A percentile compares a stretch with the other conserved stretches of the same genome.
These are phyloP conservation scores for Lotus japonicus DNA, from an alignment of 306 rosid species.

Conservation along the genomic window DNA sequence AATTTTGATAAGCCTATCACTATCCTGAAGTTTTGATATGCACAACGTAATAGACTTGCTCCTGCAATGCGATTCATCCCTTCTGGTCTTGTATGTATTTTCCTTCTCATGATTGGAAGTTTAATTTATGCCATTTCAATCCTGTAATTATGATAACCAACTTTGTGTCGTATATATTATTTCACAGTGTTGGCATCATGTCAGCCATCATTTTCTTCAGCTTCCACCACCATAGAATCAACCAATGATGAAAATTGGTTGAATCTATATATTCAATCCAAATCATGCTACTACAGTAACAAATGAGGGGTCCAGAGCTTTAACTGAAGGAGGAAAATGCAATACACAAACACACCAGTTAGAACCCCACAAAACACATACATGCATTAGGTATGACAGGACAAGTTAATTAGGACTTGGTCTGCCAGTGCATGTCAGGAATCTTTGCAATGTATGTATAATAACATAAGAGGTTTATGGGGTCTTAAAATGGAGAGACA, in stretches of 20 bases:
- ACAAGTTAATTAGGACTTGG: slow-evolving; percentile 26
- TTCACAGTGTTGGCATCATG: slow-evolving; percentile 24
- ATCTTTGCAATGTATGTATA: slow-evolving; percentile 6
- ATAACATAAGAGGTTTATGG: slow-evolving; percentile 24
- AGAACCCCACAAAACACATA: too few species aligned
- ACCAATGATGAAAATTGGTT: not conserved
- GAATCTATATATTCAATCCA: slow-evolving; percentile 22
- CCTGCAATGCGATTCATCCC: not conserved
- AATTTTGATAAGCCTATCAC: too few species aligned
- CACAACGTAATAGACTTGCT: too few species aligned
- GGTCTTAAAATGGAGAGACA: slow-evolving; percentile 12
- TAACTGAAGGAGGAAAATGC: not conserved
- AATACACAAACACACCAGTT: too few species aligned
- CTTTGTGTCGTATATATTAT: slow-evolving; percentile 26
- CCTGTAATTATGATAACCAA: slow-evolving; percentile 27
- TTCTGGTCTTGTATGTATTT: not conserved
- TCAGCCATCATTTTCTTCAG: slow-evolving; percentile 46
- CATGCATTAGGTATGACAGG: slow-evolving; percentile 1
- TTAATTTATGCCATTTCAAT: slow-evolving; percentile 30
- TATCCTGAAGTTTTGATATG: too few species aligned
- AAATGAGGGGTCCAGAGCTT: not conserved
- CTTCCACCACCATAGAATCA: slow-evolving; percentile 23
- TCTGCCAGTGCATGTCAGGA: slow-evolving; percentile 18
- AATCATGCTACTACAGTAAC: not conserved
- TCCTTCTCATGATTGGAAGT: slow-evolving; percentile 10